These are phyloP conservation scores for Hypoxylon cercidicola DNA, from an alignment of 495 filamentous ascomycete species.

Conservation along the genomic window DNA sequence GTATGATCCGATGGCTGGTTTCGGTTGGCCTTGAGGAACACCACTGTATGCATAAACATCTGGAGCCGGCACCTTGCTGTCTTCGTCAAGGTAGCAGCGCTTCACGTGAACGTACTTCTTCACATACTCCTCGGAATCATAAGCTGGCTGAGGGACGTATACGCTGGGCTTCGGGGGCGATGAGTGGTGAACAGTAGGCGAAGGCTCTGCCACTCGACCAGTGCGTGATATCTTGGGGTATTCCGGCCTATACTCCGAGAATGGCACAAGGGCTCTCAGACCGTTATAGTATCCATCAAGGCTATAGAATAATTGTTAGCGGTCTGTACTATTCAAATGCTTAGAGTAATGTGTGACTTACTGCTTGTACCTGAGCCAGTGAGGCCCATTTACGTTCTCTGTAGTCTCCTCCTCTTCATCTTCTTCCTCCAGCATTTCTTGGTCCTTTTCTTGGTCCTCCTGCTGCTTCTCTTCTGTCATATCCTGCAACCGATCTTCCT, in stretches of 20 bases:
- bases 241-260: conserved; percentile 73
- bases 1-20: conserved; percentile 83
- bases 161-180: conserved; percentile 63
- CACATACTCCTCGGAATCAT: conserved; percentile 68
- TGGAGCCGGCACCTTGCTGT: conserved; percentile 69
- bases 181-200: conserved; percentile 44
- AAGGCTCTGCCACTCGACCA: conserved; percentile 40
- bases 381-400: conserved; percentile 38
- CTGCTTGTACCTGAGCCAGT: conserved; percentile 57
- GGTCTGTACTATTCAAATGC: not conserved
- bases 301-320: conserved; percentile 40
- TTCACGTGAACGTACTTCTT: conserved; percentile 69
- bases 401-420: conserved; percentile 28
- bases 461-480: not conserved
- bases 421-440: conserved; percentile 13
- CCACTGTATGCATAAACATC: conserved; percentile 75
- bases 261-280: conserved; percentile 72
- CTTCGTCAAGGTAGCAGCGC: conserved; percentile 78
- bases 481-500: conserved; percentile 22
- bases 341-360: conserved; percentile 39
- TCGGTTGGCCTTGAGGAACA: conserved; percentile 80
- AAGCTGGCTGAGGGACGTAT: conserved; percentile 76
- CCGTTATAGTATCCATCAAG: conserved; percentile 85
- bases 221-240: conserved; percentile 67
- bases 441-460: conserved; percentile 3